phyloP scores from a whole-genome alignment of 2,329 filamentous ascomycete genomes.

The Sphaerulina musiva region DNA sequence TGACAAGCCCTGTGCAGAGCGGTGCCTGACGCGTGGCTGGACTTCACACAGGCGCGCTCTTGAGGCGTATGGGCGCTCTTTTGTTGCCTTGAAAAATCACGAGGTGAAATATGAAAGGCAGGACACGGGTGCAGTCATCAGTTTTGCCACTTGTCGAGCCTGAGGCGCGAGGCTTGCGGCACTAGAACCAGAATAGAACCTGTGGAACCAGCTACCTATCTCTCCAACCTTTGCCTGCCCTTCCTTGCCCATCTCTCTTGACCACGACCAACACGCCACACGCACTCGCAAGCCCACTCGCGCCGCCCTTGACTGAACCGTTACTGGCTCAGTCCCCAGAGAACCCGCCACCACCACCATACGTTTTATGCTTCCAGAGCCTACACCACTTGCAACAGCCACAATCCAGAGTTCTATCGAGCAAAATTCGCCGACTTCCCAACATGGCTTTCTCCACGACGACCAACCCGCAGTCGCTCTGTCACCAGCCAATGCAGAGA shows the following conservation, averaged over 20 bases:
- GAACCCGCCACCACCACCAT: conserved; percentile 31
- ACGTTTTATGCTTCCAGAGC: conserved; percentile 62
- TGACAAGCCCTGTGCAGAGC: too few species aligned
- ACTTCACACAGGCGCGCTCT: too few species aligned
- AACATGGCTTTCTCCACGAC: conserved; percentile 52
- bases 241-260: neutral
- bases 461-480: conserved; percentile 42
- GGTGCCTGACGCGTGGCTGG: too few species aligned
- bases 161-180: too few species aligned
- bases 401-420: conserved; percentile 36
- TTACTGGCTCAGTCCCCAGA: conserved; percentile 52
- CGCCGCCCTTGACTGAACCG: conserved; percentile 44
- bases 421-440: conserved; percentile 39
- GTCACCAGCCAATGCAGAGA: conserved; percentile 32
- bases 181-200: too few species aligned
- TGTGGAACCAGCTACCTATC: too few species aligned
- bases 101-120: too few species aligned
- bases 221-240: neutral
- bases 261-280: conserved; percentile 9
- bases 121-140: too few species aligned
- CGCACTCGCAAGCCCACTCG: conserved; percentile 5
- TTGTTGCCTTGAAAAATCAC: too few species aligned
- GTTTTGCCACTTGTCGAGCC: too few species aligned
- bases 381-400: conserved; percentile 45
- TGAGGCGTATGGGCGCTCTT: too few species aligned